phyloP scores from a whole-genome alignment of 2,329 filamentous ascomycete species.

The Akanthomyces dipterigenus region DNA sequence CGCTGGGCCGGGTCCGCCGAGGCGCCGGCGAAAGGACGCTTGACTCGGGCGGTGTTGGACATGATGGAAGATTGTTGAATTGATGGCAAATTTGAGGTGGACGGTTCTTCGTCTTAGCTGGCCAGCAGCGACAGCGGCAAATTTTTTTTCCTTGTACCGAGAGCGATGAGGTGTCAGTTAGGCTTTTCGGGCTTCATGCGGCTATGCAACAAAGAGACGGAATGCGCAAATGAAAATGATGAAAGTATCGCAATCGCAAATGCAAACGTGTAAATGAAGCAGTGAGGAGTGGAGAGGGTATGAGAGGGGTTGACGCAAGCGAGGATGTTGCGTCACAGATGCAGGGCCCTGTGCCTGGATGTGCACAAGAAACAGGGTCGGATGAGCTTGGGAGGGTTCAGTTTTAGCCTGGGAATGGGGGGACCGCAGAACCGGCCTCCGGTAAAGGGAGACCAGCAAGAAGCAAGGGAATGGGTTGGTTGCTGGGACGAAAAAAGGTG shows the following conservation, averaged over 20 bases:
- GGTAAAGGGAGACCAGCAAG: background rate
- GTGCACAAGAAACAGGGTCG: constrained; percentile 1
- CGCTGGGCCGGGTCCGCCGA: constrained; percentile 52
- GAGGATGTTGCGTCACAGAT: constrained; percentile 12
- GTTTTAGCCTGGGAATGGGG: background rate
- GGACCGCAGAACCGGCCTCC: background rate
- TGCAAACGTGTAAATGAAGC: background rate
- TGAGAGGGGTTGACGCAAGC: background rate
- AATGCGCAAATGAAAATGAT: background rate
- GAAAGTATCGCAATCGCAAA: background rate
- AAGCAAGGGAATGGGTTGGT: background rate
- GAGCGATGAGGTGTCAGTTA: background rate
- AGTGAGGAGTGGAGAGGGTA: constrained; percentile 8
- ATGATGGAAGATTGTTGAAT: constrained; percentile 28
- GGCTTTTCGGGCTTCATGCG: background rate
- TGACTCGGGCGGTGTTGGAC: constrained; percentile 45
- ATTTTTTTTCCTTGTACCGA: background rate
- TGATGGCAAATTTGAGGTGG: constrained; percentile 1
- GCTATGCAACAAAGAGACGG: background rate
- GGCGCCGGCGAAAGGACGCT: constrained; percentile 56
- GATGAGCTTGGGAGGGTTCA: background rate
- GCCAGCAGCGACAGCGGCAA: constrained; percentile 4
- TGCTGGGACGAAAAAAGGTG: background rate
- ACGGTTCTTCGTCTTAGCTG: background rate
- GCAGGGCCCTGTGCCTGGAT: background rate